These are phyloP conservation scores for Podila clonocystis DNA, from an alignment of 192 early-diverging fungal genomes.

Conservation along the genomic window DNA sequence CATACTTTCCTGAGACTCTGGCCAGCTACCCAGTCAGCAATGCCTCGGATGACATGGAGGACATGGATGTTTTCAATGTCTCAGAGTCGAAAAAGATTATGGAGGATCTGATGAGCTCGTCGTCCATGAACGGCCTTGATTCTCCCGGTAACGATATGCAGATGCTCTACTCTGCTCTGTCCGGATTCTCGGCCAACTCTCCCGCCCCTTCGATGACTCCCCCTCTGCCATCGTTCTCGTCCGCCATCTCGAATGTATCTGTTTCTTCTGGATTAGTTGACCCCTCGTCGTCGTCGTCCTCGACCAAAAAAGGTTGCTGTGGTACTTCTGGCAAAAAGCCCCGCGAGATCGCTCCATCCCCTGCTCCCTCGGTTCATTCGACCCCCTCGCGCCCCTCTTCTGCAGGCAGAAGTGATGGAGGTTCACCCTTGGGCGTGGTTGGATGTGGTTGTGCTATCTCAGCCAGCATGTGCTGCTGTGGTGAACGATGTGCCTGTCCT, in stretches of 20 bases:
- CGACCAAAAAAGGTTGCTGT: slow-evolving; percentile 14
- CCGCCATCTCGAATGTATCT: slow-evolving; percentile 10
- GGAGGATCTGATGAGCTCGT: slow-evolving; percentile 47
- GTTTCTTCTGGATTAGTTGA: background rate
- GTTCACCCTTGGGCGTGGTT: background rate
- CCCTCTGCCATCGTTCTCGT: slow-evolving; percentile 22
- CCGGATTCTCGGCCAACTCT: slow-evolving; percentile 32
- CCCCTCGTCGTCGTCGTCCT: background rate
- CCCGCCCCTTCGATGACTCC: slow-evolving; percentile 28
- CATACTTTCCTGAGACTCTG: slow-evolving; percentile 45
- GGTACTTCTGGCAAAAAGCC: slow-evolving; percentile 8
- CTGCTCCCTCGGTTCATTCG: slow-evolving; percentile 4
- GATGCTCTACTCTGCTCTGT: slow-evolving; percentile 49
- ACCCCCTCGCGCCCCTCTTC: slow-evolving; percentile 26
- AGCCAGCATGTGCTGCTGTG: slow-evolving; percentile 48
- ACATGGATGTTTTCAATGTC: slow-evolving; percentile 32
- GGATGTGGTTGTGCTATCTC: slow-evolving; percentile 45
- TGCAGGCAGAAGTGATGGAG: slow-evolving; percentile 14
- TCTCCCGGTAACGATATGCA: slow-evolving; percentile 44
- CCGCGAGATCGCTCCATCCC: slow-evolving; percentile 9
- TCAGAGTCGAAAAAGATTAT: slow-evolving; percentile 43
- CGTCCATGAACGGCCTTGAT: slow-evolving; percentile 36
- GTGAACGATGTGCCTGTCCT: slow-evolving; percentile 43
- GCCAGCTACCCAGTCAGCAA: slow-evolving; percentile 47
- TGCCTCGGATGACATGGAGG: slow-evolving; percentile 49